Evolutionary conservation across 169 alveolate species (phyloP).

Genomic region (Fabrea salina): DNA sequence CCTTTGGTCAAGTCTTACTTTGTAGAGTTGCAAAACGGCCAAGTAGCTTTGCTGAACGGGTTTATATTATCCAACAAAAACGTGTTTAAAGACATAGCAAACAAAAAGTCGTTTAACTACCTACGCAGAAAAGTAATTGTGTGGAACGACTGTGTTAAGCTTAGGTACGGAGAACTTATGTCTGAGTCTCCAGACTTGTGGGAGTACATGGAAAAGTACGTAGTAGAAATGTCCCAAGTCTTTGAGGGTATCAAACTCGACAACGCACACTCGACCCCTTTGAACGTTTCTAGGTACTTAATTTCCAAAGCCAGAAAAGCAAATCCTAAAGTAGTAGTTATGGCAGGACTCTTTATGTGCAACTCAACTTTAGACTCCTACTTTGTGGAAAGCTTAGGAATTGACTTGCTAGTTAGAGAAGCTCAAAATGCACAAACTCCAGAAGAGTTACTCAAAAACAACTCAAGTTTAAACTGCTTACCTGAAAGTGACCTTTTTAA

Average conservation of each 20-base stretch:
- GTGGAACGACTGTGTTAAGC: conserved; percentile 91
- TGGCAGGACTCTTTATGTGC: conserved; percentile 90
- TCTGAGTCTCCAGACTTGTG: conserved; percentile 86
- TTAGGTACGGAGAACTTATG: conserved; percentile 86
- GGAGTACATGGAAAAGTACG: conserved; percentile 89
- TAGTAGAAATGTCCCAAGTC: conserved; percentile 73
- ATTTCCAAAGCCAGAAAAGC: conserved; percentile 82
- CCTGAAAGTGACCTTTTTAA: too few species aligned
- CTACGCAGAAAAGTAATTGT: conserved; percentile 83
- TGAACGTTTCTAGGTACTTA: conserved; percentile 87
- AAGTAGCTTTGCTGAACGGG: neutral
- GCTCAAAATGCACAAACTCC: neutral
- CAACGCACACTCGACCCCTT: conserved; percentile 93
- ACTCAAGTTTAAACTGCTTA: too few species aligned
- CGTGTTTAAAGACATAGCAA: conserved; percentile 56
- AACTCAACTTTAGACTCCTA: neutral
- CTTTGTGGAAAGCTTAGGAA: neutral
- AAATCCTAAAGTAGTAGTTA: conserved; percentile 84
- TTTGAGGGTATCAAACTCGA: conserved; percentile 92
- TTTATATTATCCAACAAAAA: neutral
- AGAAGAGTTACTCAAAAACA: too few species aligned
- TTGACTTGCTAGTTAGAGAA: neutral
- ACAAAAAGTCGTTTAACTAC: conserved; percentile 84
- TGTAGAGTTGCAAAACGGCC: neutral
- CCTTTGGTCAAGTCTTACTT: neutral